Conservation (phyloP, 2,329 filamentous ascomycete genomes). For the Periconia sp. region DNA sequence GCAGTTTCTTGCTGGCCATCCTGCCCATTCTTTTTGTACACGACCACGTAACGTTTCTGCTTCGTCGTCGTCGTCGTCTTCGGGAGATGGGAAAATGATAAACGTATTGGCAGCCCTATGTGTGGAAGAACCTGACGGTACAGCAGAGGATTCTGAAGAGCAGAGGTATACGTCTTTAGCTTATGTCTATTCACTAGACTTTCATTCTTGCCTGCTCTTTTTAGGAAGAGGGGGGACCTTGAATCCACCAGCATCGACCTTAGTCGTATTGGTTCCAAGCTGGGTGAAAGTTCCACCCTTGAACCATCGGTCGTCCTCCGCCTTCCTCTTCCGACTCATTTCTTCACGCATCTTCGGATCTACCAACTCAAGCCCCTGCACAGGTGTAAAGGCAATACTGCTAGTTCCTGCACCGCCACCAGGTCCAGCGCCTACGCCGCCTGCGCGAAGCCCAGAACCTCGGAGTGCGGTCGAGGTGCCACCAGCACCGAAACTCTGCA, state of each 20-base stretch:
- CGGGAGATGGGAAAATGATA: neutral
- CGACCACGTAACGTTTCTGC: no score
- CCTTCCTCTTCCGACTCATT: slow-evolving; percentile 85
- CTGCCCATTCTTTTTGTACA: neutral
- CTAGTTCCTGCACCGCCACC: slow-evolving; percentile 65
- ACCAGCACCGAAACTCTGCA: slow-evolving; percentile 73
- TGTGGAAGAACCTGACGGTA: neutral
- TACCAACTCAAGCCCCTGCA: slow-evolving; percentile 91
- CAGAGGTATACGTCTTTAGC: neutral
- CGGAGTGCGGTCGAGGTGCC: slow-evolving; percentile 70
- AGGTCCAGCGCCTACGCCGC: slow-evolving; percentile 70
- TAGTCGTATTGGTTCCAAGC: slow-evolving; percentile 56
- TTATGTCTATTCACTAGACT: neutral
- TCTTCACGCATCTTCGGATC: slow-evolving; percentile 90
- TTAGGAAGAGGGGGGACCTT: slow-evolving; percentile 77
- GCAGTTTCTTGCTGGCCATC: neutral
- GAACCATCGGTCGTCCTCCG: slow-evolving; percentile 95
- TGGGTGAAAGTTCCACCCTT: slow-evolving; percentile 97
- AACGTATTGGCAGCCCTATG: neutral
- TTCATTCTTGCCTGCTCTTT: slow-evolving; percentile 59
- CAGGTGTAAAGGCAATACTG: slow-evolving; percentile 89
- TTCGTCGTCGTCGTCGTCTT: no score
- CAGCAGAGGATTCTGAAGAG: neutral
- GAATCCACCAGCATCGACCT: slow-evolving; percentile 66
- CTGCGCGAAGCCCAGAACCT: slow-evolving; percentile 75